Evolutionary conservation across 352 stramenopile species (phyloP).

Genomic region (Phytopythium kandeliae): DNA sequence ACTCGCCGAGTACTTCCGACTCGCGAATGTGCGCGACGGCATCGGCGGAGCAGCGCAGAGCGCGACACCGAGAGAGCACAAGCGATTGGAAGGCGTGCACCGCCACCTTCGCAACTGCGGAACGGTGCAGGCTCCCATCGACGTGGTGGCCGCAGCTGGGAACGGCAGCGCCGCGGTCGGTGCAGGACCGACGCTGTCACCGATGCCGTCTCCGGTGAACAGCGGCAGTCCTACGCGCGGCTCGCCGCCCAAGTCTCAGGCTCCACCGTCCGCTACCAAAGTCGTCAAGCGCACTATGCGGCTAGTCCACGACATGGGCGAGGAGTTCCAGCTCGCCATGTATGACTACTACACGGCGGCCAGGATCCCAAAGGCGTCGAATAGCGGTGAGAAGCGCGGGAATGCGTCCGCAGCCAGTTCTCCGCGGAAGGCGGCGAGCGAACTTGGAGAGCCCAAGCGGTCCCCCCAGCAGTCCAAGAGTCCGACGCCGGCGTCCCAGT

Average conservation of each 20-base stretch:
- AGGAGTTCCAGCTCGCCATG: slow-evolving; percentile 57
- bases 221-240: background rate
- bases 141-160: slow-evolving; percentile 4
- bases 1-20: slow-evolving; percentile 18
- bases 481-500: background rate
- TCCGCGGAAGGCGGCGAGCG: background rate
- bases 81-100: slow-evolving; percentile 41
- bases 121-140: slow-evolving; percentile 32
- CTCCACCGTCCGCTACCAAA: slow-evolving; percentile 4
- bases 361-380: background rate
- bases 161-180: background rate
- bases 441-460: background rate
- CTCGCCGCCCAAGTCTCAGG: background rate
- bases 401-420: background rate
- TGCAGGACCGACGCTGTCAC: background rate
- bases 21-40: background rate
- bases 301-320: slow-evolving; percentile 33
- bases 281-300: slow-evolving; percentile 21
- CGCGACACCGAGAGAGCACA: slow-evolving; percentile 13
- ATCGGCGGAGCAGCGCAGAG: background rate
- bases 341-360: slow-evolving; percentile 44
- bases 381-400: background rate
- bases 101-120: slow-evolving; percentile 60
- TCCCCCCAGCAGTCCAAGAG: background rate
- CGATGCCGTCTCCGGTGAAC: too few relatives aligned